Evolutionary conservation across 2,329 filamentous ascomycete genomes (phyloP), one percentile per base, ranked within the genome.

Genomic region (Aspergillus pseudoterreus): DNA sequence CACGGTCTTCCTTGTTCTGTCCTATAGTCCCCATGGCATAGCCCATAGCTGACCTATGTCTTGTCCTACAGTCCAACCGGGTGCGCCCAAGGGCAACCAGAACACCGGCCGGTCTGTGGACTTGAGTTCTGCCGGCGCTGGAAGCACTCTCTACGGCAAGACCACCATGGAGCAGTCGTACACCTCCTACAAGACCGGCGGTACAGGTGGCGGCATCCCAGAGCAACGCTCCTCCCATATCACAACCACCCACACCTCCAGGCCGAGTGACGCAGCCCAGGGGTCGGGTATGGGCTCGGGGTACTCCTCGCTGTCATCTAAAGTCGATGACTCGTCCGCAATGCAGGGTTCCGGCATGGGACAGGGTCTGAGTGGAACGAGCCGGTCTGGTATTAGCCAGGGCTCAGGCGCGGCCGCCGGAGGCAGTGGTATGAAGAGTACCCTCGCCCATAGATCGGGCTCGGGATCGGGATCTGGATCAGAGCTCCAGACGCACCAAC

Each of bases 1-100:
- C 43, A 24, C 27, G 27, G 27, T 30, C 10, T 30, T 30, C 10
- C 9, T 30, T 30, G 27, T 9, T 30, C 3, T 11, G 3, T 30
- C 27, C 1, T 30, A 9, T 2, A 30, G 10, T 9, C 8, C 27
- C 10, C 27, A 9, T 9, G 27, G 27, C 27, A 8, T 39, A 30
- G 27, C 3, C 27, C 10, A 30, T 38, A n/a, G 35, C 14, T 38
- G 35, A 38, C 35, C 14, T 10, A 3, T 22, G 15, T 38, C 15
- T 36, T n/a, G 5, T 19, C 11, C 22, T 9, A 14, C 39, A 68
- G 65, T 69, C 42, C 65, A 67, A 64, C 63, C 59, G 12, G 60
- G 55, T 12, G 58, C 64, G 24, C 60, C 62, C 1, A 17, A 43
- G 6, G 49, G 55, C 32, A 51, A 58, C 8, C 47, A 36, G 12